These are phyloP conservation scores for Thelephora aurantiotincta DNA, from an alignment of 768 basidiomycete species.

Conservation along the genomic window DNA sequence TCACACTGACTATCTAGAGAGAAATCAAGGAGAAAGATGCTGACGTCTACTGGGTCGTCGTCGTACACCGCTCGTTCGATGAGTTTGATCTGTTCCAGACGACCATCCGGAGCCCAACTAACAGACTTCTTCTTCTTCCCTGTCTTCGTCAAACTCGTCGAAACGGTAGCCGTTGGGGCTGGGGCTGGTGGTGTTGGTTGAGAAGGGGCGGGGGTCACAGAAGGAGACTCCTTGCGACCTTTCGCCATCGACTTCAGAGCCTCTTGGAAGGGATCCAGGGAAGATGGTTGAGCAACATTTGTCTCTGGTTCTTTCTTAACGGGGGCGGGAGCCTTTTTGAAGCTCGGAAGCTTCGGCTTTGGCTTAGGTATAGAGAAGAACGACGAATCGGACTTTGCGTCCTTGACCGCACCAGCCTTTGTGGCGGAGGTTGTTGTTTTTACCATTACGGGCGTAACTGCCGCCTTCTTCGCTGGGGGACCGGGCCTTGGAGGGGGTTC, in stretches of 20 bases:
- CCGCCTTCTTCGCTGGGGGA: slow-evolving; percentile 54
- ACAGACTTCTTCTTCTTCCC: slow-evolving; percentile 67
- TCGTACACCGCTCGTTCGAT: slow-evolving; percentile 85
- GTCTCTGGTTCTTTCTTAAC: slow-evolving; percentile 36
- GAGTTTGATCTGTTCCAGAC: slow-evolving; percentile 60
- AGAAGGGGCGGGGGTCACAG: slow-evolving; percentile 40
- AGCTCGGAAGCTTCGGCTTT: slow-evolving; percentile 72
- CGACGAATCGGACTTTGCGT: slow-evolving; percentile 74
- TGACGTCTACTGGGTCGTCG: slow-evolving; percentile 79
- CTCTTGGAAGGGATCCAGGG: slow-evolving; percentile 73
- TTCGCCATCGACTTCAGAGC: slow-evolving; percentile 72
- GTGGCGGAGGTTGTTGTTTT: slow-evolving; percentile 23
- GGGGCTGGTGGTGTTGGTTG: background rate
- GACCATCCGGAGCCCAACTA: slow-evolving; percentile 61
- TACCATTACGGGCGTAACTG: slow-evolving; percentile 30
- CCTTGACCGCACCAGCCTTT: slow-evolving; percentile 47
- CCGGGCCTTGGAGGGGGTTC: slow-evolving; percentile 30
- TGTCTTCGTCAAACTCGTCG: slow-evolving; percentile 14
- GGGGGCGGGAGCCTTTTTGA: slow-evolving; percentile 58
- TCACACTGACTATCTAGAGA: slow-evolving; percentile 34
- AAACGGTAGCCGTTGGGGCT: slow-evolving; percentile 11
- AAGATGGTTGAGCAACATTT: slow-evolving; percentile 63
- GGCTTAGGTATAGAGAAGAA: slow-evolving; percentile 83
- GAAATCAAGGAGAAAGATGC: slow-evolving; percentile 31
- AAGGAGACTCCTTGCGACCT: slow-evolving; percentile 45